phyloP scores from a whole-genome alignment of 495 filamentous ascomycete genomes.

The Aspergillus diversus region DNA sequence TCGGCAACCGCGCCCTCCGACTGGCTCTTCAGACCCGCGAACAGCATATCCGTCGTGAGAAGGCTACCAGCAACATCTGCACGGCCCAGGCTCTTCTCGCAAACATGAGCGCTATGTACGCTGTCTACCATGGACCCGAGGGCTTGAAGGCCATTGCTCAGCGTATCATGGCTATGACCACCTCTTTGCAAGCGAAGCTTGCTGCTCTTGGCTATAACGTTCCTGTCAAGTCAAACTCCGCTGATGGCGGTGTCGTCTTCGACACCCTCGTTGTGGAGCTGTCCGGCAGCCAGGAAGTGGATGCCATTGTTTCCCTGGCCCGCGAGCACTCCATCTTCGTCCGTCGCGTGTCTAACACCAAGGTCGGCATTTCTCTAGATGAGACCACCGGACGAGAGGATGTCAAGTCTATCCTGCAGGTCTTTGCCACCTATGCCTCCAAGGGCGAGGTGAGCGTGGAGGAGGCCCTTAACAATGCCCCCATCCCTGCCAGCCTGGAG shows the following conservation, averaged over 20 bases:
- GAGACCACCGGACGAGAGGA: slow-evolving; percentile 70
- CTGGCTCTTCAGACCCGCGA: slow-evolving; percentile 93
- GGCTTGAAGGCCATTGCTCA: slow-evolving; percentile 88
- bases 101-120: slow-evolving; percentile 98
- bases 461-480: slow-evolving; percentile 49
- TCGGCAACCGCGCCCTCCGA: slow-evolving; percentile 82
- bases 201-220: slow-evolving; percentile 67
- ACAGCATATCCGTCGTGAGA: slow-evolving; percentile 96
- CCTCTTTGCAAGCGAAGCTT: slow-evolving; percentile 69
- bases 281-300: slow-evolving; percentile 48
- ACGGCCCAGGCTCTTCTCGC: slow-evolving; percentile 94
- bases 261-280: slow-evolving; percentile 80
- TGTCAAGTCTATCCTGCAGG: slow-evolving; percentile 60
- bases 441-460: slow-evolving; percentile 44
- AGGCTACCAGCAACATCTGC: slow-evolving; percentile 98
- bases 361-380: slow-evolving; percentile 71
- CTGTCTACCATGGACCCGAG: slow-evolving; percentile 91
- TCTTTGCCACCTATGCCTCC: slow-evolving; percentile 54
- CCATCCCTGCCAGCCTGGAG: slow-evolving; percentile 63
- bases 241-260: slow-evolving; percentile 63
- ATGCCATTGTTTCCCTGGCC: slow-evolving; percentile 55
- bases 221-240: slow-evolving; percentile 53
- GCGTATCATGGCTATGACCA: slow-evolving; percentile 69
- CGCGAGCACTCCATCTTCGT: slow-evolving; percentile 63
- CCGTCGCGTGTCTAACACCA: slow-evolving; percentile 59